A percentile compares a stretch with the other conserved stretches of the same genome.
Evolutionary conservation across 208 protist genomes (phyloP).

Genomic region (Borovskyia barvae): DNA sequence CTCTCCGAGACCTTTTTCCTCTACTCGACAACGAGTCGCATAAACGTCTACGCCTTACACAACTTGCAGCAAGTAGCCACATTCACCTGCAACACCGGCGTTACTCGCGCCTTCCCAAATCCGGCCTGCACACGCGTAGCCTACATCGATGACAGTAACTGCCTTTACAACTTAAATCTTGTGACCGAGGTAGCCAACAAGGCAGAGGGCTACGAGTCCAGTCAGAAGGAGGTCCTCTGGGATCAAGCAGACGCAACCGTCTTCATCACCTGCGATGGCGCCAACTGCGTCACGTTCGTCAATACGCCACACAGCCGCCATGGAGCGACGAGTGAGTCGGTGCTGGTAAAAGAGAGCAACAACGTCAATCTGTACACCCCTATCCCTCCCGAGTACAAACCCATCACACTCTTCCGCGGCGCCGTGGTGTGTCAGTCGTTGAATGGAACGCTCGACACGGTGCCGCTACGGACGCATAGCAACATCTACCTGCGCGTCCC

Average conservation of each 20-base stretch:
- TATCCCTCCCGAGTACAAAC: constrained; percentile 60
- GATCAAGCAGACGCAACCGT: constrained; percentile 90
- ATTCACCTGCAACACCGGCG: constrained; percentile 50
- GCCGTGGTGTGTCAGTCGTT: constrained; percentile 71
- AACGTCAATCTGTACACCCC: constrained; percentile 74
- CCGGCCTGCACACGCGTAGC: constrained; percentile 88
- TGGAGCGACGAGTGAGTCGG: constrained; percentile 84
- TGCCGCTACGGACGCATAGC: constrained; percentile 82
- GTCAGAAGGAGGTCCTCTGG: constrained; percentile 86
- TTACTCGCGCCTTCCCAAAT: constrained; percentile 87
- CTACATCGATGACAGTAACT: constrained; percentile 85
- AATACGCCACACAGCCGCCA: constrained; percentile 85
- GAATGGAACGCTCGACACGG: constrained; percentile 57
- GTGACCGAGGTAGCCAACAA: constrained; percentile 80
- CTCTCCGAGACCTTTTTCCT: constrained; percentile 93
- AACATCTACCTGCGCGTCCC: constrained; percentile 45
- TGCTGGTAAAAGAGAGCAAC: constrained; percentile 53
- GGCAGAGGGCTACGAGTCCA: constrained; percentile 68
- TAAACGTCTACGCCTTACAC: constrained; percentile 82
- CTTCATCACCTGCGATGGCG: constrained; percentile 75
- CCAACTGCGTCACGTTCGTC: constrained; percentile 87
- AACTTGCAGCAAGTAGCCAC: constrained; percentile 89
- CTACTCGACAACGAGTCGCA: constrained; percentile 81
- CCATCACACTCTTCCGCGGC: constrained; percentile 82
- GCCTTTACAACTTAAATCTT: constrained; percentile 89